Evolutionary conservation across 805 yeast species (phyloP), one percentile per base, ranked within the genome.

Genomic region (Limtongia smithiae): DNA sequence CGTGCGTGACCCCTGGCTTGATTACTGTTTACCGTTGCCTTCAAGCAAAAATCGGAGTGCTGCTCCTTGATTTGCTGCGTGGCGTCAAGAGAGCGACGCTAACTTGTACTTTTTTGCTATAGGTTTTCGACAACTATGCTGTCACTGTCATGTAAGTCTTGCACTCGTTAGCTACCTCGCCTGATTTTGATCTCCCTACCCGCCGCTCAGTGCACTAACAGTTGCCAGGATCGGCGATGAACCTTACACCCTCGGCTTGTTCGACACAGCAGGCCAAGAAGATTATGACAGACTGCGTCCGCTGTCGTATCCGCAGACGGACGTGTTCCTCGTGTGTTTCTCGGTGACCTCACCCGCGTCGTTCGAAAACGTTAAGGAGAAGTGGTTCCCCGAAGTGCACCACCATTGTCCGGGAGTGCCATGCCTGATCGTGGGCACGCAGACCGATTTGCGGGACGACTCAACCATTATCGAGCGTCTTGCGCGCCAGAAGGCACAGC

Each of bases 211-310:
- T 37, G 12, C 17, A 25, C 12, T 17, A n/a, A n/a, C n/a, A n/a
- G n/a, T n/a, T n/a, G n/a, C 22, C 22, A 54, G 59, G 80, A 91
- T 91, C 65, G 98, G 97, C 44, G 97, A 93, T 67, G 97, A 90
- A 71, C 97, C 98, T 41, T 90, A 87, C 68, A 93, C 97, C 15
- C 78, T 91, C 63, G 97, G 97, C n/a, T 75, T 91, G 54, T 91
- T 93, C 65, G 98, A 91, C 74, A 91, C 98, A 31, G 98, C 98
- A 25, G 98, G 98, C 44, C 98, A 91, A 75, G 98, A 91, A 78
- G 98, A 91, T 75, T 91, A 93, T 70, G 98, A 91, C 73, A 81
- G 98, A 67, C 75, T 91, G 66, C 85, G 98, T 72, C 98, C 98
- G 7, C 78, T 93, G 62, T 84, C 95, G 49, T 91, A 91, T 70